Evolutionary conservation across 768 basidiomycete genomes (phyloP).

Genomic region (Coprinellus aureogranulatus): DNA sequence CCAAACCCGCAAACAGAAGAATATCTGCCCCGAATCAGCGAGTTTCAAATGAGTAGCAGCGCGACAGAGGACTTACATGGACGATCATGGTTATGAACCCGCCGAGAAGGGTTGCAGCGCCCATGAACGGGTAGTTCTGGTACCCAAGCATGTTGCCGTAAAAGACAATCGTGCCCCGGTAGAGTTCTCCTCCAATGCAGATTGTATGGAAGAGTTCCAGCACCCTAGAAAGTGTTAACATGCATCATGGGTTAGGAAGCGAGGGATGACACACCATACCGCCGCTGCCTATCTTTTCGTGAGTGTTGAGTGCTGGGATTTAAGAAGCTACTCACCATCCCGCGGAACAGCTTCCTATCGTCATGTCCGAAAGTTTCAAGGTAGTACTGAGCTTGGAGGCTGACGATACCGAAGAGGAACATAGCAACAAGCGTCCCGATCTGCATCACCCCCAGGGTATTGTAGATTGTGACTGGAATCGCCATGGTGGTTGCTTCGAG

Average conservation of each 20-base stretch:
- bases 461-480: constrained; percentile 3
- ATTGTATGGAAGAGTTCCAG: constrained; percentile 23
- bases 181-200: constrained; percentile 17
- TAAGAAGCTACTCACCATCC: constrained; percentile 16
- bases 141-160: constrained; percentile 9
- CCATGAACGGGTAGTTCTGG: constrained; percentile 9
- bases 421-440: constrained; percentile 20
- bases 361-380: constrained; percentile 15
- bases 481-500: not conserved
- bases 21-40: too few relatives aligned
- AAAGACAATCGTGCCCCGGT: constrained; percentile 15
- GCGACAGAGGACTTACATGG: constrained; percentile 1
- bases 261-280: not conserved
- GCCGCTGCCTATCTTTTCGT: not conserved
- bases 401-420: constrained; percentile 26
- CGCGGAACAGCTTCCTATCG: constrained; percentile 17
- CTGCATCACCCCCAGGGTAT: constrained; percentile 20
- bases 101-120: constrained; percentile 6
- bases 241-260: not conserved
- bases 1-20: constrained; percentile 8
- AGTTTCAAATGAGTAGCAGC: not conserved
- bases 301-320: not conserved
- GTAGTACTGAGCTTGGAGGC: constrained; percentile 22
- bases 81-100: constrained; percentile 11
- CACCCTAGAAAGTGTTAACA: constrained; percentile 6